Conservation (phyloP, 208 protist species). For the Crithidia thermophila region DNA sequence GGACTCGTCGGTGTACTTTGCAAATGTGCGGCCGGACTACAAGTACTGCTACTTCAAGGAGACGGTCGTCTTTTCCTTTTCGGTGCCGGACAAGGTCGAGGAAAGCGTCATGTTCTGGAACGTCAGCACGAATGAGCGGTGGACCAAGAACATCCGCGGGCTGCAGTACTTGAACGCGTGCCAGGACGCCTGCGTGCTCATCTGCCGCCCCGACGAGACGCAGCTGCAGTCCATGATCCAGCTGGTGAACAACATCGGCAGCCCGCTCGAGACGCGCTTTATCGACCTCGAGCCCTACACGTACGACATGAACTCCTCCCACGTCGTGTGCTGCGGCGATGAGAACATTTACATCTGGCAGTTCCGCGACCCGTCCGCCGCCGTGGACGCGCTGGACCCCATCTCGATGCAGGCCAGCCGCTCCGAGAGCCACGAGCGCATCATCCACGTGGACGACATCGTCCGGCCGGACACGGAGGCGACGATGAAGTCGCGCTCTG, state of each 20-base stretch:
- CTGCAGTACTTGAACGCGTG: conserved; percentile 77
- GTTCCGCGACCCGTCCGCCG: conserved; percentile 84
- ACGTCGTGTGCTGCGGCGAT: conserved; percentile 92
- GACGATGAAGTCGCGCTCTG: conserved; percentile 57
- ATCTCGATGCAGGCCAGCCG: conserved; percentile 84
- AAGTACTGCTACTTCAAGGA: conserved; percentile 95
- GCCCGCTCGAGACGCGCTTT: conserved; percentile 92
- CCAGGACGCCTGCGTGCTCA: conserved; percentile 90
- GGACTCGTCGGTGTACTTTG: conserved; percentile 97
- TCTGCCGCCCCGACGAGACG: conserved; percentile 66
- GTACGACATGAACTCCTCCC: conserved; percentile 89
- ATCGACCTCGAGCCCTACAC: conserved; percentile 91
- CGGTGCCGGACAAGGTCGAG: conserved; percentile 89
- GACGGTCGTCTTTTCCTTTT: conserved; percentile 94
- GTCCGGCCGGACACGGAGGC: conserved; percentile 60
- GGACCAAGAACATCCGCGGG: conserved; percentile 88
- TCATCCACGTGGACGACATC: conserved; percentile 94
- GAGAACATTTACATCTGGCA: conserved; percentile 96
- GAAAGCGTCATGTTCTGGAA: conserved; percentile 97
- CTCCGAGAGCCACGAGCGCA: conserved; percentile 61
- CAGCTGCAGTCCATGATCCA: conserved; percentile 78
- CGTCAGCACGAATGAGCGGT: conserved; percentile 89
- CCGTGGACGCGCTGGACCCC: conserved; percentile 83
- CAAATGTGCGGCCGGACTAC: conserved; percentile 96
- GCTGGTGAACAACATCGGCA: conserved; percentile 96